Percentiles rank a stretch among this genome's conserved stretches.
These are phyloP conservation scores for Taphrina flavorubra DNA, from an alignment of 1,139 yeast genomes.

Conservation along the genomic window DNA sequence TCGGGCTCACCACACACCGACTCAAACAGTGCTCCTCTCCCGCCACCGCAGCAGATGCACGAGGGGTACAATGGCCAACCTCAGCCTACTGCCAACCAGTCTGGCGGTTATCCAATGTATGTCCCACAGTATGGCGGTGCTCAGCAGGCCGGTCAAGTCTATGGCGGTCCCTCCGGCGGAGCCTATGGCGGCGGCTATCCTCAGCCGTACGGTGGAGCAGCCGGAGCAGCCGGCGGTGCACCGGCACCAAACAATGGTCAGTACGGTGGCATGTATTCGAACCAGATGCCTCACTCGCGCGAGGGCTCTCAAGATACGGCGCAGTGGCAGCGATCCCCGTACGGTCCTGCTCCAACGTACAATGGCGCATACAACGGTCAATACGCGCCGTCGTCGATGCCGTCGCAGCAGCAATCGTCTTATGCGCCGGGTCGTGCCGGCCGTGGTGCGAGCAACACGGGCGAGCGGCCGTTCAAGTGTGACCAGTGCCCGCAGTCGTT, in stretches of 20 bases:
- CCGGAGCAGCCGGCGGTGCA: conserved; percentile 14
- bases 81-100: conserved; percentile 33
- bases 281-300: conserved; percentile 32
- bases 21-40: conserved; percentile 10
- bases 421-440: conserved; percentile 16
- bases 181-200: conserved; percentile 18
- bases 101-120: conserved; percentile 32
- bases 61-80: conserved; percentile 31
- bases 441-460: conserved; percentile 28
- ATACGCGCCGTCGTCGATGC: conserved; percentile 22
- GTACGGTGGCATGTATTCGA: conserved; percentile 36
- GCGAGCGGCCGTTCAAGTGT: conserved; percentile 46
- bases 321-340: conserved; percentile 32
- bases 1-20: conserved; percentile 27
- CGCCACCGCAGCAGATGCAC: conserved; percentile 33
- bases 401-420: conserved; percentile 7
- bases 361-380: conserved; percentile 25
- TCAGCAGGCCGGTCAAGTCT: conserved; percentile 12
- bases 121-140: conserved; percentile 23
- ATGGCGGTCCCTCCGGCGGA: conserved; percentile 19
- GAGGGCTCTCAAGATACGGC: conserved; percentile 31
- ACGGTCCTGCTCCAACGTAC: conserved; percentile 37
- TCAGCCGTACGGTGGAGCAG: conserved; percentile 20
- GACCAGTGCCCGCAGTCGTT: conserved; percentile 47
- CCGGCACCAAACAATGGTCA: conserved; percentile 17